Evolutionary conservation across 176 grass and related monocot species (phyloP), one percentile per base, ranked within the genome.

Genomic region (Oryza australiensis): DNA sequence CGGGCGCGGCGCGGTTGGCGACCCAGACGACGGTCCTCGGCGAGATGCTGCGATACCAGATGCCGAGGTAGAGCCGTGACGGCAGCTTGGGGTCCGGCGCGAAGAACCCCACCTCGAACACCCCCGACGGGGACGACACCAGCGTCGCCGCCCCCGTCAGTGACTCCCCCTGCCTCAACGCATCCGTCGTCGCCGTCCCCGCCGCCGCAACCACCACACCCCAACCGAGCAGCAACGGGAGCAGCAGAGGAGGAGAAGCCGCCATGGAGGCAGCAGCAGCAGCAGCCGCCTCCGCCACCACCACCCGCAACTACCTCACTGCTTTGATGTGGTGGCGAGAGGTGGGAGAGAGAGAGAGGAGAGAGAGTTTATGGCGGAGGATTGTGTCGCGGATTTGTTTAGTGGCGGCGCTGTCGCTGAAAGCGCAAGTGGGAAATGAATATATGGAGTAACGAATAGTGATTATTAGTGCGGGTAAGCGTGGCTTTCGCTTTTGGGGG

Each of bases 91-190:
- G 76, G 71, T 83, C 90, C 10, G 86, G 88, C 49, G 87, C 64
- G 78, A 92, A 87, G 88, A 97, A 97, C 20, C 94, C 89, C 37
- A 81, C 11, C 86, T 92, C 92, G 81, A 97, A 97, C 35, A 87
- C 77, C 22, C 69, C 80, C n/a, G 42, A 30, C 5, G 86, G 69
- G 3, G 88, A 87, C 12, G 92, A 97, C 7, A 92, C 82, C 62
- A 97, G 86, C 30, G 90, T 97, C 14, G 80, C 22, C 2, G 46
- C 26, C 13, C 57, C 77, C 3, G 72, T 46, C n/a, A 97, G 73
- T n/a, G 64, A 62, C 14, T 78, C 41, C 32, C 86, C 92, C 12
- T 70, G 85, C n/a, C 2, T 77, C 48, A 97, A 65, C 64, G 83
- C 91, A 64, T 91, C 88, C 18, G 71, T 68, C 65, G 76, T 55